Conservation (phyloP, 2,329 filamentous ascomycete species). For the Aspergillus pseudonomiae region DNA sequence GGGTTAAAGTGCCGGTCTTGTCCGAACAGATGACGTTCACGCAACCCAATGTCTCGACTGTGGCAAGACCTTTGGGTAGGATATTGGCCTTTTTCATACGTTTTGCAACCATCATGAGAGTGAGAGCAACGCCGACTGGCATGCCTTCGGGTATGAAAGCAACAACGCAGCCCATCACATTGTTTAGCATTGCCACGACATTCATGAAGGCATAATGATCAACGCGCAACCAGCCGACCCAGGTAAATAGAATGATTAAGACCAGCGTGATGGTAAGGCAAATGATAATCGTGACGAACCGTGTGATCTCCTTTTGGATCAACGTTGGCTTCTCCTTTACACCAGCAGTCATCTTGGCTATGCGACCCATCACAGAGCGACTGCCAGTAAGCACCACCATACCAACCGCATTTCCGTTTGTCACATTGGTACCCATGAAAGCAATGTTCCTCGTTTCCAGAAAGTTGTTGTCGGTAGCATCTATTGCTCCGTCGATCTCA, state of each 20-base stretch:
- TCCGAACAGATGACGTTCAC: slow-evolving; percentile 78
- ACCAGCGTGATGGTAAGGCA: slow-evolving; percentile 69
- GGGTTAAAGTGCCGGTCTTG: slow-evolving; percentile 66
- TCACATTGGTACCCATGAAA: slow-evolving; percentile 76
- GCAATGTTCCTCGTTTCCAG: slow-evolving; percentile 78
- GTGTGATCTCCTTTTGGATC: slow-evolving; percentile 71
- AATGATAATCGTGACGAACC: slow-evolving; percentile 73
- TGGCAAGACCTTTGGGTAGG: slow-evolving; percentile 78
- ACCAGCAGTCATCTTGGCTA: slow-evolving; percentile 72
- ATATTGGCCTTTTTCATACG: slow-evolving; percentile 77
- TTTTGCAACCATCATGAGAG: slow-evolving; percentile 74
- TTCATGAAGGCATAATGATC: slow-evolving; percentile 71
- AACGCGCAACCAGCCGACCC: slow-evolving; percentile 69
- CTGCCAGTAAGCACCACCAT: slow-evolving; percentile 74
- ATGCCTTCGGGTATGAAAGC: slow-evolving; percentile 80
- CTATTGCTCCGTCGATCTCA: slow-evolving; percentile 65
- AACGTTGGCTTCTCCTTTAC: slow-evolving; percentile 71
- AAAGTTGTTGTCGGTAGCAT: slow-evolving; percentile 72
- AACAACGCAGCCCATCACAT: slow-evolving; percentile 72
- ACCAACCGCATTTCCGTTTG: slow-evolving; percentile 68
- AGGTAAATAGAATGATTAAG: slow-evolving; percentile 49
- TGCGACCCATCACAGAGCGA: slow-evolving; percentile 73
- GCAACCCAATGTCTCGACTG: slow-evolving; percentile 74
- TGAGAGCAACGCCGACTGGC: slow-evolving; percentile 70
- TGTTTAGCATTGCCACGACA: slow-evolving; percentile 71